A percentile compares a stretch with the other conserved stretches of the same genome.
phyloP scores from a whole-genome alignment of 2,329 filamentous ascomycete genomes.

The Diplocarpon mali region DNA sequence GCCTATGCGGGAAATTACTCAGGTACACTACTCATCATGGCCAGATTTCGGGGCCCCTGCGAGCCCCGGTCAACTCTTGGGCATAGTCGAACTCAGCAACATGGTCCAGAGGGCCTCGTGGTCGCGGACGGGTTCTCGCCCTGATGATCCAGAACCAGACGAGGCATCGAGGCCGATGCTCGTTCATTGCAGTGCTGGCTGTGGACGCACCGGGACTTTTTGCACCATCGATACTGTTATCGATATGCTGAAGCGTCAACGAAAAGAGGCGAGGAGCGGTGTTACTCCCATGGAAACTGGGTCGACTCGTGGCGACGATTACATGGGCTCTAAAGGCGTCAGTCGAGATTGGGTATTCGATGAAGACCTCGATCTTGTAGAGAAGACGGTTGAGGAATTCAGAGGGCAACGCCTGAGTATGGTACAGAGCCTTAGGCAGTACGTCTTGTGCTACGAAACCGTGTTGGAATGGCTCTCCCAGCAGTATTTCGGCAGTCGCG shows the following conservation, averaged over 20 bases:
- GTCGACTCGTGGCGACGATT: conserved; percentile 14
- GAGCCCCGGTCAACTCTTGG: conserved; percentile 75
- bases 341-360: conserved; percentile 57
- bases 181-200: conserved; percentile 93
- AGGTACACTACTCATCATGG: conserved; percentile 93
- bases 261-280: conserved; percentile 28
- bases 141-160: conserved; percentile 49
- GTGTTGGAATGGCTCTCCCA: conserved; percentile 72
- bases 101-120: conserved; percentile 48
- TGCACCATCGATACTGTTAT: conserved; percentile 94
- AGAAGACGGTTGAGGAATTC: conserved; percentile 84
- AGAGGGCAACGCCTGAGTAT: conserved; percentile 81
- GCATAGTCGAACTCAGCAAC: conserved; percentile 80
- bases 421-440: conserved; percentile 91
- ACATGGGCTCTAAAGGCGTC: conserved; percentile 19
- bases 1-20: conserved; percentile 83
- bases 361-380: conserved; percentile 66
- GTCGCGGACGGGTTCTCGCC: conserved; percentile 25
- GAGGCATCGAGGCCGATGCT: conserved; percentile 57
- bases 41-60: conserved; percentile 92
- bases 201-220: conserved; percentile 90
- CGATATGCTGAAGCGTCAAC: conserved; percentile 91
- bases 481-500: conserved; percentile 13
- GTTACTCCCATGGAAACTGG: conserved; percentile 35
- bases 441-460: conserved; percentile 93